Conservation (phyloP, 306 rosid species). For the Castanopsis chinensis region DNA sequence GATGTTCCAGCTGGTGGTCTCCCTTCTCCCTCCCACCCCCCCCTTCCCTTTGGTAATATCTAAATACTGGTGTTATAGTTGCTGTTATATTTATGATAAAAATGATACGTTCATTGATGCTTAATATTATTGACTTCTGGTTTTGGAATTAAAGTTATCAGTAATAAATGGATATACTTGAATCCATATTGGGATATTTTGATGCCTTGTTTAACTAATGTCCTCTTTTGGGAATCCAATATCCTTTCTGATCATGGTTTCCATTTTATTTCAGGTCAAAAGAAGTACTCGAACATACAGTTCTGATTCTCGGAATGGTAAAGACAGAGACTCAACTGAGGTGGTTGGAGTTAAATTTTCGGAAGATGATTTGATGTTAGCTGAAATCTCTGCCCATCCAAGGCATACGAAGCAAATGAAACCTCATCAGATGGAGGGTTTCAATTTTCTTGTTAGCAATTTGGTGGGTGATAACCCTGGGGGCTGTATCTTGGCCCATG, state of each 20-base stretch:
- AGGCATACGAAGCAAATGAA: constrained; percentile 85
- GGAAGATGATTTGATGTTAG: constrained; percentile 42
- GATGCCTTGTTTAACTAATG: background rate
- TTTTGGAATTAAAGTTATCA: constrained; percentile 4
- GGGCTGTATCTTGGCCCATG: constrained; percentile 95
- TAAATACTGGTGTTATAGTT: background rate
- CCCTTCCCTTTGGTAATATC: background rate
- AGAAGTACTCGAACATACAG: constrained; percentile 68
- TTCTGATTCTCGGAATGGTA: constrained; percentile 53
- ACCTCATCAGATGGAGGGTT: constrained; percentile 90
- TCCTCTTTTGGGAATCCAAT: background rate
- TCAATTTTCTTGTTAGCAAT: constrained; percentile 84
- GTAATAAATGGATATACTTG: background rate
- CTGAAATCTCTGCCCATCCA: constrained; percentile 76
- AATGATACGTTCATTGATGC: background rate
- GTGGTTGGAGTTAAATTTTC: constrained; percentile 44
- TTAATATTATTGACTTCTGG: too few species aligned
- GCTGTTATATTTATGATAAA: background rate
- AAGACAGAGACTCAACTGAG: constrained; percentile 42
- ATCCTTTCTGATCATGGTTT: constrained; percentile 1
- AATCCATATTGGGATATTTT: background rate
- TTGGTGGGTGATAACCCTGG: constrained; percentile 79
- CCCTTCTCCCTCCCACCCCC: too few species aligned
- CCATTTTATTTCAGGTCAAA: constrained; percentile 53
- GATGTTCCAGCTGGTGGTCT: background rate